Evolutionary conservation across 192 early-diverging fungal genomes (phyloP).

Genomic region (Entomortierella chlamydospora): DNA sequence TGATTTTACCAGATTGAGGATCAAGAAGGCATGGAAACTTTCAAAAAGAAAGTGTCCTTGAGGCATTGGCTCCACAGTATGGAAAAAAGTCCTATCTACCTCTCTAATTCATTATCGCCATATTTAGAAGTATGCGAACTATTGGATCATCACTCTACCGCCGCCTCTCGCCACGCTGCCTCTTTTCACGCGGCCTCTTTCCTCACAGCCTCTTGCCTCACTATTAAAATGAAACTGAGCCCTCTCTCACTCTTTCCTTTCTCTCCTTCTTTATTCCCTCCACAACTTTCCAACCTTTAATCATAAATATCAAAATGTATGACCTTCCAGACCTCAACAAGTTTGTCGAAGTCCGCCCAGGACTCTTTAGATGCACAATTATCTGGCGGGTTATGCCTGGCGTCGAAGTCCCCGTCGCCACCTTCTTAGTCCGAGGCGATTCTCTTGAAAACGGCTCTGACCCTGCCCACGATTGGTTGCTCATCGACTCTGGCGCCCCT

Average conservation of each 20-base stretch:
- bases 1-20: no score
- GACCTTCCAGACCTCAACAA: slow-evolving; percentile 50
- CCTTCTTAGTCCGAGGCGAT: slow-evolving; percentile 36
- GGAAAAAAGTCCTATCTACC: no score
- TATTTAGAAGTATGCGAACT: no score
- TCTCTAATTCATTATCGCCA: no score
- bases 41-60: no score
- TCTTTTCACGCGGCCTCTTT: no score
- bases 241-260: slow-evolving; percentile 8
- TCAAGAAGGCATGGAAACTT: no score
- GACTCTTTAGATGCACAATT: slow-evolving; percentile 48
- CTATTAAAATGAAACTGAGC: no score
- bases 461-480: slow-evolving; percentile 32
- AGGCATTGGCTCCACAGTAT: no score
- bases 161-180: no score
- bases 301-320: slow-evolving; percentile 37
- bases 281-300: not conserved
- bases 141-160: no score
- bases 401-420: slow-evolving; percentile 33
- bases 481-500: slow-evolving; percentile 47
- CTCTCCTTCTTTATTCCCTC: slow-evolving; percentile 2
- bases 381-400: slow-evolving; percentile 25
- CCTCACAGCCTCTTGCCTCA: no score
- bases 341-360: slow-evolving; percentile 49
- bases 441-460: slow-evolving; percentile 9